These are phyloP conservation scores for Phaeosphaeriaceae sp. DNA, from an alignment of 2,329 filamentous ascomycete genomes.

Conservation along the genomic window DNA sequence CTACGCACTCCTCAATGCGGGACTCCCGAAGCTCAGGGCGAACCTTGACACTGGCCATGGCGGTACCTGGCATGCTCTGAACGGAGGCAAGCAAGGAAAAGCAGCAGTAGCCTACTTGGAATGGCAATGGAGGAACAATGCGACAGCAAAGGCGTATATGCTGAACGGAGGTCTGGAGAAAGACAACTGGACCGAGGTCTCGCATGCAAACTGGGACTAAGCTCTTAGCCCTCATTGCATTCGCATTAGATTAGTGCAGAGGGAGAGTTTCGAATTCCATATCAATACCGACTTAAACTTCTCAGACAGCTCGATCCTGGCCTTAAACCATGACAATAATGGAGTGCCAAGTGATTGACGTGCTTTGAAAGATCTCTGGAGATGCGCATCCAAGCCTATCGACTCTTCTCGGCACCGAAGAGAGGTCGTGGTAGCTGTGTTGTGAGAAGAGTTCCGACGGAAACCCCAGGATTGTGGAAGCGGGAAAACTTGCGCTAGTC, in stretches of 20 bases:
- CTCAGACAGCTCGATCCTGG: neutral
- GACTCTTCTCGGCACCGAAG: no score
- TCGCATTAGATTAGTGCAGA: neutral
- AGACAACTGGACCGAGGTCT: conserved; percentile 24
- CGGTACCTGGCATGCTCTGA: conserved; percentile 25
- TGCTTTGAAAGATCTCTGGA: neutral
- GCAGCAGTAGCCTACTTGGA: conserved; percentile 28
- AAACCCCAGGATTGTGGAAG: no score
- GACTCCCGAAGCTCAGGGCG: conserved; percentile 22
- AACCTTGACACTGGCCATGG: conserved; percentile 31
- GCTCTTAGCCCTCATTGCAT: neutral
- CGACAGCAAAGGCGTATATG: conserved; percentile 23
- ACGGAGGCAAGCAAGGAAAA: conserved; percentile 30
- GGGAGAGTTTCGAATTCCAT: neutral
- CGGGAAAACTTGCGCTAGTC: neutral
- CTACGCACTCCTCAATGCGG: conserved; percentile 19
- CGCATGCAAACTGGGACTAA: conserved; percentile 18
- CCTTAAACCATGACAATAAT: no score
- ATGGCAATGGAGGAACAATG: conserved; percentile 26
- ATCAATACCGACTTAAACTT: neutral
- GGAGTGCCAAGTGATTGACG: neutral
- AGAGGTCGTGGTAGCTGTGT: no score
- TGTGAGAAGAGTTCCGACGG: no score
- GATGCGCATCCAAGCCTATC: no score
- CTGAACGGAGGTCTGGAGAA: conserved; percentile 22